phyloP scores from a whole-genome alignment of 306 rosid species.

The Cucurbita maxima region DNA sequence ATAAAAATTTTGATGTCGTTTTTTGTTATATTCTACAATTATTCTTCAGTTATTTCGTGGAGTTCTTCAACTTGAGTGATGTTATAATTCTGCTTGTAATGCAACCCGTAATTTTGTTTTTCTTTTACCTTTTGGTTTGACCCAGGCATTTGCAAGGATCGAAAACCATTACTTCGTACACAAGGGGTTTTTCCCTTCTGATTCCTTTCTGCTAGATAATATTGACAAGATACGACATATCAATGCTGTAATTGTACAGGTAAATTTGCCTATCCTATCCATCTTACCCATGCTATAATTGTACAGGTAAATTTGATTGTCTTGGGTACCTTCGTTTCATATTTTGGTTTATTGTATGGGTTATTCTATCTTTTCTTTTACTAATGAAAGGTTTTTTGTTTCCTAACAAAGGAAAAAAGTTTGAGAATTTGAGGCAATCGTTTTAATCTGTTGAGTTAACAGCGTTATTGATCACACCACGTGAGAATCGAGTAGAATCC shows the following conservation, averaged over 20 bases:
- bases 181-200: constrained; percentile 73
- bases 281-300: constrained; percentile 49
- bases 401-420: background rate
- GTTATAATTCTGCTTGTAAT: constrained; percentile 6
- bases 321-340: background rate
- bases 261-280: constrained; percentile 9
- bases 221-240: constrained; percentile 78
- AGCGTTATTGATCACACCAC: background rate
- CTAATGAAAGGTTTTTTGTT: background rate
- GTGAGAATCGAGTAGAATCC: background rate
- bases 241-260: constrained; percentile 74
- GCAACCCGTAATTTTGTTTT: background rate
- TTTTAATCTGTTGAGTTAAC: background rate
- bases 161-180: constrained; percentile 87
- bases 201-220: constrained; percentile 64
- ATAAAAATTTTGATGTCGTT: background rate
- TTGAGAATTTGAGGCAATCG: background rate
- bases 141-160: constrained; percentile 92
- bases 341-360: background rate
- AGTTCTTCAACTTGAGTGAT: background rate
- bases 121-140: constrained; percentile 3
- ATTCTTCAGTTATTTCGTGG: background rate
- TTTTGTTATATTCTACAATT: background rate
- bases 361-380: background rate
- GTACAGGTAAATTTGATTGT: constrained; percentile 45